A percentile compares a stretch with the other conserved stretches of the same genome.
These are phyloP conservation scores for Piloderma croceum DNA, from an alignment of 768 basidiomycete species.

Conservation along the genomic window DNA sequence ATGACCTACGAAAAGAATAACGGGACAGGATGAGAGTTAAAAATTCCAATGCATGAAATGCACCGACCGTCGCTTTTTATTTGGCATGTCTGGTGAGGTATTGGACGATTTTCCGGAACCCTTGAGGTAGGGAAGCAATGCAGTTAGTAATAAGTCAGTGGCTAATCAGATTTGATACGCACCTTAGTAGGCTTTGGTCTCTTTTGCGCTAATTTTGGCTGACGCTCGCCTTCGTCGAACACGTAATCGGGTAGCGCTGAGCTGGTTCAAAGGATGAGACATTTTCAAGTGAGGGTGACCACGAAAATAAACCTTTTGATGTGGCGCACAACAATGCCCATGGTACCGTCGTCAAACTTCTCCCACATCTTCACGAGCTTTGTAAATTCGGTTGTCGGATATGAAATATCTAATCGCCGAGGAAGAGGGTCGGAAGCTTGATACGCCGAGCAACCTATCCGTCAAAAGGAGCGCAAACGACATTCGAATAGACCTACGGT, in stretches of 20 bases:
- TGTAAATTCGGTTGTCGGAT: conserved; percentile 92
- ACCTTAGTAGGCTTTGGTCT: no score
- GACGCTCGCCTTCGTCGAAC: conserved; percentile 77
- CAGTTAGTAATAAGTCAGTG: conserved; percentile 3
- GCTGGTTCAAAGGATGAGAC: conserved; percentile 32
- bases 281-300: not conserved
- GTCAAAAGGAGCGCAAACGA: conserved; percentile 11
- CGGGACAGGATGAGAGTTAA: conserved; percentile 25
- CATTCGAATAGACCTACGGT: conserved; percentile 48
- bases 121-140: conserved; percentile 33
- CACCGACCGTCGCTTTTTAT: conserved; percentile 47
- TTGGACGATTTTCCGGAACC: conserved; percentile 55
- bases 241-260: conserved; percentile 75
- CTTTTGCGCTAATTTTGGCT: conserved; percentile 64
- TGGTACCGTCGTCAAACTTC: conserved; percentile 82
- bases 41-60: conserved; percentile 15
- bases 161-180: no score
- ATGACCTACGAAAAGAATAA: conserved; percentile 39
- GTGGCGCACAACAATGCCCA: conserved; percentile 93
- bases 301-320: conserved; percentile 67
- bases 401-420: conserved; percentile 90
- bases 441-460: conserved; percentile 7
- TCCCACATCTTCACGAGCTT: conserved; percentile 96
- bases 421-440: conserved; percentile 73
- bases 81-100: conserved; percentile 65